Conservation (phyloP, 2,329 filamentous ascomycete species). For the Drechslera avenae region DNA sequence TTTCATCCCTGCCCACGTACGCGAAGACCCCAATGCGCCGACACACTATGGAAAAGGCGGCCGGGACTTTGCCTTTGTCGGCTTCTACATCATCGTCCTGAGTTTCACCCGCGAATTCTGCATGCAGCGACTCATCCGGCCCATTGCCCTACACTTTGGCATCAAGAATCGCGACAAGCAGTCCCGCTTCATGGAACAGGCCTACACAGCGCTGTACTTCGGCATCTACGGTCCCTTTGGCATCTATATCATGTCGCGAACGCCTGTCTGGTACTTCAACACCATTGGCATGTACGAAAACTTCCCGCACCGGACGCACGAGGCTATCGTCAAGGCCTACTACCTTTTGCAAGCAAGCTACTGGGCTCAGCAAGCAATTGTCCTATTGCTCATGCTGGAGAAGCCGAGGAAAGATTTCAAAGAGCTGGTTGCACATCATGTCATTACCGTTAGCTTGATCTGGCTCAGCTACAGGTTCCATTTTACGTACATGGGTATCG, state of each 20-base stretch:
- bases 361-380: constrained; percentile 93
- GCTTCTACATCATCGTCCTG: constrained; percentile 86
- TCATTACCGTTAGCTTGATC: constrained; percentile 85
- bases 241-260: constrained; percentile 86
- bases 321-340: constrained; percentile 87
- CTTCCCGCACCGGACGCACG: constrained; percentile 83
- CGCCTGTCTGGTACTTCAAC: constrained; percentile 97
- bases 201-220: constrained; percentile 94
- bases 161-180: constrained; percentile 78
- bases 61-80: constrained; percentile 84
- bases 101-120: constrained; percentile 94
- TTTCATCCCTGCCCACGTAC: constrained; percentile 31
- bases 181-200: constrained; percentile 92
- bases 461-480: constrained; percentile 90
- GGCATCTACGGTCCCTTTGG: constrained; percentile 79
- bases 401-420: constrained; percentile 95
- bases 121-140: constrained; percentile 87
- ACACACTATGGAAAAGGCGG: constrained; percentile 85
- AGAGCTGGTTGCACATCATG: constrained; percentile 88
- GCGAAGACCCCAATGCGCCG: constrained; percentile 47
- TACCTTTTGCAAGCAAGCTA: constrained; percentile 94
- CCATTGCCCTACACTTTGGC: constrained; percentile 71
- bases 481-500: constrained; percentile 92
- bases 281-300: constrained; percentile 86
- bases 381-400: constrained; percentile 83